A percentile compares a stretch with the other conserved stretches of the same genome.
These are phyloP conservation scores for Vitis labrusca DNA, from an alignment of 164 flowering plant species.

Conservation along the genomic window DNA sequence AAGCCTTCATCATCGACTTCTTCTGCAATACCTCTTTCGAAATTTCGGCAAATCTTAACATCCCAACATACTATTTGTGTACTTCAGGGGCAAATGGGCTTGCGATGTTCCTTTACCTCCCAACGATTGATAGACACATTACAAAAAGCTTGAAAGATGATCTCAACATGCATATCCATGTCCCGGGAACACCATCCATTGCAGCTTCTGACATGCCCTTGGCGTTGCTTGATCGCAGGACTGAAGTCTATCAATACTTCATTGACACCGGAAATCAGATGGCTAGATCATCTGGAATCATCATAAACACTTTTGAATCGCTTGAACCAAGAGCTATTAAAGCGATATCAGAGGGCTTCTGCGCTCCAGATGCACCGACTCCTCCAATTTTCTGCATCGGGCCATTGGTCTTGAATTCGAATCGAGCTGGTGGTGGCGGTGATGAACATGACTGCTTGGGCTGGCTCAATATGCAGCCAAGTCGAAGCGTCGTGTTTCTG, in stretches of 20 bases:
- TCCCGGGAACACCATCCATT: not conserved
- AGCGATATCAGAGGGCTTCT: slow-evolving; percentile 19
- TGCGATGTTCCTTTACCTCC: not conserved
- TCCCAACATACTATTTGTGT: not conserved
- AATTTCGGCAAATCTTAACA: not conserved
- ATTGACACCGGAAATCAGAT: not conserved
- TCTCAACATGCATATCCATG: not conserved
- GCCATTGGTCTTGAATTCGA: not conserved
- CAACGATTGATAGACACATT: not conserved
- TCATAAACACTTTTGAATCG: slow-evolving; percentile 33
- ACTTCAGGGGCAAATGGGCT: not conserved
- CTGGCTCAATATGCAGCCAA: slow-evolving; percentile 47
- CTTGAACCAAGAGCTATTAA: slow-evolving; percentile 19
- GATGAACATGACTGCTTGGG: slow-evolving; percentile 20
- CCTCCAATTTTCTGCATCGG: slow-evolving; percentile 26
- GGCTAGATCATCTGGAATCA: slow-evolving; percentile 23
- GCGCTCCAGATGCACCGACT: slow-evolving; percentile 11
- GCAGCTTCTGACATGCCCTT: not conserved
- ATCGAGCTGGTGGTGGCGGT: not conserved
- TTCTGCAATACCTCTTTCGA: not conserved
- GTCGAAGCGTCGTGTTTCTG: slow-evolving; percentile 34
- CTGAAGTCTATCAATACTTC: not conserved
- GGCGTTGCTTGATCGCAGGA: not conserved
- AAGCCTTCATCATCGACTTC: not conserved
- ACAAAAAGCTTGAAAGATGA: not conserved